Evolutionary conservation across 495 filamentous ascomycete genomes (phyloP).

Genomic region (Neurospora tetrasperma): DNA sequence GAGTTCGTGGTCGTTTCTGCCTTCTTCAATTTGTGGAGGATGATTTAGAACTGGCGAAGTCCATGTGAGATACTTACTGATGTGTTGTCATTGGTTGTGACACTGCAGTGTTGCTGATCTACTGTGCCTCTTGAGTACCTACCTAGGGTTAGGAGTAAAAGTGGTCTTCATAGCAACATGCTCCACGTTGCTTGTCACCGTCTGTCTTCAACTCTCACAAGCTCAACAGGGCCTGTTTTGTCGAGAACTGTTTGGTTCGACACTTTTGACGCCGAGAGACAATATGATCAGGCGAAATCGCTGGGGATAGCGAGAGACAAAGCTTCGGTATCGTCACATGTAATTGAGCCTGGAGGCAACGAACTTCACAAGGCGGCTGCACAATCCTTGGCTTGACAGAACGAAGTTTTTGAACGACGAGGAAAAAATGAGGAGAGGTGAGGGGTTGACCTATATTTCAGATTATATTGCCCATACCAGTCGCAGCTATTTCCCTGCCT

Average conservation of each 20-base stretch:
- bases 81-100: neutral
- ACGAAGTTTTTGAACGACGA: neutral
- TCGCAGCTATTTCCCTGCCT: neutral
- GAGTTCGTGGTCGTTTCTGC: too few relatives aligned
- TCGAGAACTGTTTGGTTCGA: neutral
- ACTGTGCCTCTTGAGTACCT: neutral
- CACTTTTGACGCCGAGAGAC: neutral
- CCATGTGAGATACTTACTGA: neutral
- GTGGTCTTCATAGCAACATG: neutral
- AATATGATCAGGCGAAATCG: too few relatives aligned
- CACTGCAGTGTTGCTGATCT: neutral
- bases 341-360: neutral
- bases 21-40: too few relatives aligned
- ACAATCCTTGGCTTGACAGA: neutral
- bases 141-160: neutral
- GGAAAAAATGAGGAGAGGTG: neutral
- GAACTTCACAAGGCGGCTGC: neutral
- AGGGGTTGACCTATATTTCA: neutral
- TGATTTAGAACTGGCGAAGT: neutral
- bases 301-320: too few relatives aligned
- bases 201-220: neutral
- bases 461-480: neutral
- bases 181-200: neutral
- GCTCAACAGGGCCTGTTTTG: neutral
- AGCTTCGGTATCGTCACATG: neutral